Base-by-base conservation (phyloP, 2,329 filamentous ascomycete genomes). In the Colletotrichum musae region DNA sequence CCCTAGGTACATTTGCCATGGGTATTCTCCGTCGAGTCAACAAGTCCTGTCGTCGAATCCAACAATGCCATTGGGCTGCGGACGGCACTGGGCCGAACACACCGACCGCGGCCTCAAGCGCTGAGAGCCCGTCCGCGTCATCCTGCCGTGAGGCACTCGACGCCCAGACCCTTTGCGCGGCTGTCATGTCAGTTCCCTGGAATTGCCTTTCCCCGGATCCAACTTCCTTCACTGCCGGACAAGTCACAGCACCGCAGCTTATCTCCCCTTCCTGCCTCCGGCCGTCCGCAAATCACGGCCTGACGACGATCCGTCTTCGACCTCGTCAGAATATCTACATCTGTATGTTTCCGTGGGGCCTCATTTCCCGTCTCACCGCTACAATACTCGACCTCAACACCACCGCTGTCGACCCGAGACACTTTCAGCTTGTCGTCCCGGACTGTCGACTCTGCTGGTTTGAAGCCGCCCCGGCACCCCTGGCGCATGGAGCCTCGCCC, bases 181-280 rank as follows among this genome's bases (percentile, higher is more conserved):
- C 66, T 60, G 61, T 60, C 56, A 57, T 18, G 18, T 18, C 18
- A 18, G 32, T 39, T 56, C 26, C 43, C 9, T 36, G 60, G 9
- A 51, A 60, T 56, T 60, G 57, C 56, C 48, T 69, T 69, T 66
- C 56, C 66, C 50, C 66, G 56, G 66, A 69, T 66, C 56, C 18
- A 47, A 56, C n/a, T 66, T 24, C 53, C 16, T 57, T 50, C 28
- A 15, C 36, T 66, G 66, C 62, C 56, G 62, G 56, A 47, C 66
- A 66, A 66, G 66, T 69, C 66, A 69, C 41, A 54, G 3, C 16
- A 32, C 41, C 24, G n/a, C 45, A 24, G 50, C 66, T 69, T 60
- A 60, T 66, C 66, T 69, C 56, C 12, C 21, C 24, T 52, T 28
- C 18, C 45, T 57, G 56, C 62, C 60, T 60, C 59, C 59, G n/a